Conservation (phyloP, 2,329 filamentous ascomycete genomes). For the Beauveria sp. region DNA sequence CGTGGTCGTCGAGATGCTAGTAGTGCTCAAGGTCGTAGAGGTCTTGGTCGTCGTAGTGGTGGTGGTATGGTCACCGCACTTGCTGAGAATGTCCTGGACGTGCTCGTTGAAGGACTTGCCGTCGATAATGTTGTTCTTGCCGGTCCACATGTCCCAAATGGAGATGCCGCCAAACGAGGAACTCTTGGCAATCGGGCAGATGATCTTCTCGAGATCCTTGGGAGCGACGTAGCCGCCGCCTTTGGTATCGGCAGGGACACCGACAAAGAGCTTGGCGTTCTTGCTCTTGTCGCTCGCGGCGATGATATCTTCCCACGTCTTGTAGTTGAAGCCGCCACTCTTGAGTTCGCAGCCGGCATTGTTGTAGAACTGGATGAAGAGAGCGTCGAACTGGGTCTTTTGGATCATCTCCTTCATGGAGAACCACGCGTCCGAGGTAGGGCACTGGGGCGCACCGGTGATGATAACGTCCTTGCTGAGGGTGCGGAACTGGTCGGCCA, state of each 20-base stretch:
- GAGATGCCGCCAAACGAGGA: conserved; percentile 38
- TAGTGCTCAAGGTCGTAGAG: conserved; percentile 6
- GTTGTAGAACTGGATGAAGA: conserved; percentile 45
- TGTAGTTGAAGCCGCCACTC: conserved; percentile 33
- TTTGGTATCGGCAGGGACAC: conserved; percentile 25
- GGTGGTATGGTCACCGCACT: conserved; percentile 25
- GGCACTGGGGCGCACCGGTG: conserved; percentile 39
- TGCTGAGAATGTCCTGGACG: conserved; percentile 29
- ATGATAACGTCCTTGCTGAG: conserved; percentile 28
- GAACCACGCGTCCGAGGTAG: conserved; percentile 20
- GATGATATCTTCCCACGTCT: conserved; percentile 32
- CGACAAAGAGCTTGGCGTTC: conserved; percentile 38
- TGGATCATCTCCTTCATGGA: conserved; percentile 31
- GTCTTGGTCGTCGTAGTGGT: conserved; percentile 15
- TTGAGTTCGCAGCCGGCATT: conserved; percentile 32
- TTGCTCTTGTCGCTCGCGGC: conserved; percentile 26
- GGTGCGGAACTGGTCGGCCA: conserved; percentile 29
- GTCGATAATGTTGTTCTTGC: conserved; percentile 22
- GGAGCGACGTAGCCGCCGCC: conserved; percentile 27
- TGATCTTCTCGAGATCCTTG: conserved; percentile 25
- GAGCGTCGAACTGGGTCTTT: conserved; percentile 32
- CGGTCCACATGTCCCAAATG: conserved; percentile 36
- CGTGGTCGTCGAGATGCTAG: neutral
- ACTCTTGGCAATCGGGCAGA: conserved; percentile 30
- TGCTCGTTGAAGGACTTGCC: conserved; percentile 31